Conservation (phyloP, 2,329 filamentous ascomycete genomes). For the Mariannaea sp. region DNA sequence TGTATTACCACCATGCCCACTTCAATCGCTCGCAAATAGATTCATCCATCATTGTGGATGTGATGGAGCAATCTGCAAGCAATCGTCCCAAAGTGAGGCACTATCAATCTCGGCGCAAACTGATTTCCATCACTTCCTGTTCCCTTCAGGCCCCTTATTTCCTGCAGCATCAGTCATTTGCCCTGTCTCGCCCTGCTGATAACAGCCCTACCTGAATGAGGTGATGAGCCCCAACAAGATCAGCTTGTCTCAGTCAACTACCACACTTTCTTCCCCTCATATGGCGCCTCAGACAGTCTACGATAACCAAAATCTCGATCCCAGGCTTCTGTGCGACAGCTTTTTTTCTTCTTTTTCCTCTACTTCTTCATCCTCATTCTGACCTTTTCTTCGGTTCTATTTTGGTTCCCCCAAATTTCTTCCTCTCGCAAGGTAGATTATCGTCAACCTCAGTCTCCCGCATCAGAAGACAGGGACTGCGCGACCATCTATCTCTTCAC, state of each 20-base stretch:
- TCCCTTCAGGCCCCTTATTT: background rate
- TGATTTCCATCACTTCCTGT: background rate
- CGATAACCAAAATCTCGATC: background rate
- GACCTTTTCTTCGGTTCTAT: too few relatives aligned
- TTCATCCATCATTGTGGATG: slow-evolving; percentile 13
- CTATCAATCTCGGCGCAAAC: slow-evolving; percentile 4
- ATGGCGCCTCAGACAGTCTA: slow-evolving; percentile 9
- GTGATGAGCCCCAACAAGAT: slow-evolving; percentile 12
- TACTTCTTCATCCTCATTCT: background rate
- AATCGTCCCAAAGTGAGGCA: slow-evolving; percentile 5
- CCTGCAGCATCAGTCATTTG: background rate
- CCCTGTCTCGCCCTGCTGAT: background rate
- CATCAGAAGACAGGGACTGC: too few relatives aligned
- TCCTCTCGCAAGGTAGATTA: background rate
- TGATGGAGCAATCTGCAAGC: slow-evolving; percentile 18
- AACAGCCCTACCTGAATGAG: slow-evolving; percentile 6
- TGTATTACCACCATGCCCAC: slow-evolving; percentile 3
- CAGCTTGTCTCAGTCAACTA: slow-evolving; percentile 8
- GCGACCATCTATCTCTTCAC: too few relatives aligned
- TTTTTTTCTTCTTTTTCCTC: background rate
- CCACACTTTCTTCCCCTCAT: slow-evolving; percentile 12
- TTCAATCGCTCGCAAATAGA: slow-evolving; percentile 11
- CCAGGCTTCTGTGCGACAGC: background rate
- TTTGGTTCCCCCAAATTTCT: background rate
- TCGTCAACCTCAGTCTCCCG: too few relatives aligned